Base-by-base conservation (phyloP, 2,329 filamentous ascomycete species). In the Tolypocladium guangdongense region DNA sequence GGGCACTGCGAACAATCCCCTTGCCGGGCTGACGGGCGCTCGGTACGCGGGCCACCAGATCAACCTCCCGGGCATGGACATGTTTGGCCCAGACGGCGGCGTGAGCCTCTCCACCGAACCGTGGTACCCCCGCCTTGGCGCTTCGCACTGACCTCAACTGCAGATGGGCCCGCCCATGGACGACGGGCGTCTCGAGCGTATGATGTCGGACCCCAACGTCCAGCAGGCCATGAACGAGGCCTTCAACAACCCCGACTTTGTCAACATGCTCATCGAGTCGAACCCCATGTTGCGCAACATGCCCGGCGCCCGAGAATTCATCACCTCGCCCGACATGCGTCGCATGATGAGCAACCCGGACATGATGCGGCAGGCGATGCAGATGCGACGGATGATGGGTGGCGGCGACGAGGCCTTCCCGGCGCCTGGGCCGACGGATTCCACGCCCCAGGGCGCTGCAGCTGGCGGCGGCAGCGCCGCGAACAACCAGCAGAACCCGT, bases 31-130 rank as follows among this genome's bases (percentile, higher is more conserved):
- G 59, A 99, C 93, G 0, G 92, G 93, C 52, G 93, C 93, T 32
- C 81, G 93, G 61, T 97, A 95, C 71, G 93, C 93, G 43, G 93
- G 93, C 7, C 90, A 95, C 67, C 67, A 68, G 52, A 86, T 91
- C 54, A 89, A 90, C 56, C 79, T 99, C 39, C 93, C 93, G 4
- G 89, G 87, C 53, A 84, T 87, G 57, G 88, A 91, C 58, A 84
- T 90, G 73, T 97, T 99, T 68, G 92, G 93, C 16, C 89, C 91
- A 30, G 92, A 97, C 66, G 92, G 92, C 63, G 92, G 92, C 56
- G 90, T 95, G 78, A 78, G 90, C 82, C 43, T 55, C 47, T 24
- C 52, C 46, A 30, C 41, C 5, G 41, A 45, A 10, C 41, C 14
- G 11, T 20, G 24, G 6, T 18, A 2, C 27, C 24, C 24, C 30